Conservation (phyloP, 371 early-diverging fungal species). For the Mortierella sp. region DNA sequence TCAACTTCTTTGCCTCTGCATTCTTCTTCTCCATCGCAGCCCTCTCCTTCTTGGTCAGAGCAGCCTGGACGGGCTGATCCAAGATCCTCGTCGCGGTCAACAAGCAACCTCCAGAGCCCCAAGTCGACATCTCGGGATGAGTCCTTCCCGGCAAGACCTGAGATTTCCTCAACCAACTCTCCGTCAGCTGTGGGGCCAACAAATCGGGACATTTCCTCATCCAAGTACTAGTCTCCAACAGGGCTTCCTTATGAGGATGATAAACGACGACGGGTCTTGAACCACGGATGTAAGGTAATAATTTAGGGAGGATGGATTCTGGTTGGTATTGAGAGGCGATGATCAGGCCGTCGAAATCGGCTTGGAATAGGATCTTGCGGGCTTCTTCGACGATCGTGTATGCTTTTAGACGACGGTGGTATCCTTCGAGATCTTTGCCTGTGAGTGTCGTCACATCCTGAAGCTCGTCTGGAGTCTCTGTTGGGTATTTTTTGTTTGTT, state of each 20-base stretch:
- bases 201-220: constrained; percentile 79
- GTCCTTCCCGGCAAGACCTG: constrained; percentile 92
- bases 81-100: constrained; percentile 78
- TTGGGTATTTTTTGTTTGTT: not conserved
- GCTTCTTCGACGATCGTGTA: constrained; percentile 55
- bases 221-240: constrained; percentile 76
- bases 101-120: constrained; percentile 88
- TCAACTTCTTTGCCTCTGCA: constrained; percentile 51
- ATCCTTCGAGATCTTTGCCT: constrained; percentile 50
- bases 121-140: constrained; percentile 94
- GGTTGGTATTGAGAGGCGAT: constrained; percentile 83
- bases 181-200: constrained; percentile 86
- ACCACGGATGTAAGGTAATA: constrained; percentile 78
- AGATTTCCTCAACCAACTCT: constrained; percentile 89
- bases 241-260: constrained; percentile 83
- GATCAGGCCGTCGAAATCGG: constrained; percentile 73
- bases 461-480: constrained; percentile 47
- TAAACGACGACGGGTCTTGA: constrained; percentile 92
- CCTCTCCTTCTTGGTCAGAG: constrained; percentile 45
- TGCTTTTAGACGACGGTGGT: constrained; percentile 39
- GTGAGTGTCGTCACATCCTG: constrained; percentile 50
- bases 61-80: constrained; percentile 57
- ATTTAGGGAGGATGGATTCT: constrained; percentile 73
- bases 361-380: constrained; percentile 37
- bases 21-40: constrained; percentile 44